Evolutionary conservation across 495 filamentous ascomycete genomes (phyloP), one percentile per base, ranked within the genome.

Genomic region (Annulohypoxylon stygium): DNA sequence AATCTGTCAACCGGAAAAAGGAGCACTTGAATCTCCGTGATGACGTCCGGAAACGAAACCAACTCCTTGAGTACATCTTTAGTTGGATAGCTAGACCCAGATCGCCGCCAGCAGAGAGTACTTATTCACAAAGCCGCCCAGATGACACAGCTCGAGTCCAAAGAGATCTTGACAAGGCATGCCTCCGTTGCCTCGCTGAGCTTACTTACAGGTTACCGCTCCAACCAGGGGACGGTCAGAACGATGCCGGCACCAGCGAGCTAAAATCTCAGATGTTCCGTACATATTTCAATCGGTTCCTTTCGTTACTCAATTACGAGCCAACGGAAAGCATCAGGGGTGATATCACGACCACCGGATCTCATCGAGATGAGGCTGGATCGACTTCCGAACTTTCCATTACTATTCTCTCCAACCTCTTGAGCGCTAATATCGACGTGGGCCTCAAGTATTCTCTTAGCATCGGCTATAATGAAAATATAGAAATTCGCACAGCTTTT

Each of bases 361-460:
- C 80, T 10, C 73, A 78, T 33, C 78, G 81, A 50, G 84, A 88
- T 53, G 86, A 88, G 59, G 60, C 78, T 16, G 80, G 81, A 5
- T 84, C 85, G 30, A 85, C 83, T 10, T 82, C 86, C 14, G 89
- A 90, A 64, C 82, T 91, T 18, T 85, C 88, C 10, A 91, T 91
- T 61, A 87, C 83, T 30, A 89, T 90, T 20, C 80, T 91, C 39
- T 90, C 88, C 18, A 91, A 91, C 65, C 83, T 91, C 2, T 77
- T 91, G 41, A 90, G 88, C 64, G 89, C 89, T 3, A 91, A 91
- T 73, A 89, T 91, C 37, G 89, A 91, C 75, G 89, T 91, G 16
- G 89, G 89, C 1, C 78, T 91, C 14, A 90, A 91, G 76, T 86
- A 90, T 72, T 88, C 87, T 9, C 78, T 91, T 23, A 86, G 84